Percentiles rank a stretch among this genome's conserved stretches.
phyloP scores from a whole-genome alignment of 495 filamentous ascomycete species.

The Halenospora varia region DNA sequence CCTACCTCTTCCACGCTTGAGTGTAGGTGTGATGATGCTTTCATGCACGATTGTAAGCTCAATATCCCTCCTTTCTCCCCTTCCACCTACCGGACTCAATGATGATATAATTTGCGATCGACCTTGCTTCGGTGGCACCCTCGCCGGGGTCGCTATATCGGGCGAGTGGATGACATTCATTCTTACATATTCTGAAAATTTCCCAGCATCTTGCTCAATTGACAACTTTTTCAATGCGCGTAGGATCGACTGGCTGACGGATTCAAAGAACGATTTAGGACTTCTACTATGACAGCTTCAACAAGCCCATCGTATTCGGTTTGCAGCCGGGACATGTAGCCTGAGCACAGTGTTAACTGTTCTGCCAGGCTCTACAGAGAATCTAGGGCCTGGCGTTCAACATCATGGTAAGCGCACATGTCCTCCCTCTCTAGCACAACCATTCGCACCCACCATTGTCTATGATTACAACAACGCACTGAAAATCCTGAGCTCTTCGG shows the following conservation, averaged over 20 bases:
- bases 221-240: constrained; percentile 6
- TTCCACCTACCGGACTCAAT: constrained; percentile 35
- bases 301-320: too few relatives aligned
- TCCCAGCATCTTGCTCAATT: constrained; percentile 15
- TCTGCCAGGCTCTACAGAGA: too few relatives aligned
- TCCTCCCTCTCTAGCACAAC: too few relatives aligned
- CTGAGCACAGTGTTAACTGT: too few relatives aligned
- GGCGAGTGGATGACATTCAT: constrained; percentile 72
- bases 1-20: not conserved
- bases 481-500: constrained; percentile 71
- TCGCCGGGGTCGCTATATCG: constrained; percentile 83
- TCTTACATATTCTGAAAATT: constrained; percentile 95
- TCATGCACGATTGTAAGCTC: not conserved
- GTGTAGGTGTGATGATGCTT: too few relatives aligned
- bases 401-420: too few relatives aligned
- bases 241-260: constrained; percentile 5
- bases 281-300: too few relatives aligned
- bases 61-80: not conserved
- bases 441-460: constrained; percentile 20
- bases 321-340: too few relatives aligned
- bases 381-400: too few relatives aligned
- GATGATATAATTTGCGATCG: constrained; percentile 99
- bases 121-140: constrained; percentile 72
- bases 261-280: constrained; percentile 28
- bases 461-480: constrained; percentile 76